phyloP scores from a whole-genome alignment of 108 stramenopile species.

The Fistulifera pelliculosa region DNA sequence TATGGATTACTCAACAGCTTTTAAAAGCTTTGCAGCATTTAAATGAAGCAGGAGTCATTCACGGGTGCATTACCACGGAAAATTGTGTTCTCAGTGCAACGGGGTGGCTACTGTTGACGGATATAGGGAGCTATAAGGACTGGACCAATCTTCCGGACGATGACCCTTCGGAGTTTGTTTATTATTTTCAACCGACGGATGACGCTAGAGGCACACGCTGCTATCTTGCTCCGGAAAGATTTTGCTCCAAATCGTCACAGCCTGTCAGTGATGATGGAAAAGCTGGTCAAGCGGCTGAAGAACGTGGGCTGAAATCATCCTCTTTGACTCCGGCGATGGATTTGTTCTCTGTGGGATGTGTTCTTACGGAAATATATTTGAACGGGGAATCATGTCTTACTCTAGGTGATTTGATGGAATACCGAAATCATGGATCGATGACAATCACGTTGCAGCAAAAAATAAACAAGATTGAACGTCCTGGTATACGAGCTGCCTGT shows the following conservation, averaged over 20 bases:
- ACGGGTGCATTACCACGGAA: constrained; percentile 93
- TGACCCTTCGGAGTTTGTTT: constrained; percentile 88
- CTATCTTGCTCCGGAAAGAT: constrained; percentile 95
- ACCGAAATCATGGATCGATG: constrained; percentile 34
- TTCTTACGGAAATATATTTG: constrained; percentile 87
- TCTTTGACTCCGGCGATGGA: constrained; percentile 87
- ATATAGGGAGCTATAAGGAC: constrained; percentile 88
- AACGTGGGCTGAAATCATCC: background rate
- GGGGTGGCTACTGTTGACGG: constrained; percentile 86
- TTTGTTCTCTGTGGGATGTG: constrained; percentile 94
- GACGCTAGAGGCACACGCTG: constrained; percentile 73
- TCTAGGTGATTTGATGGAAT: constrained; percentile 86
- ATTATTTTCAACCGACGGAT: constrained; percentile 75
- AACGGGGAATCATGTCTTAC: constrained; percentile 91
- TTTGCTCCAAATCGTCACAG: constrained; percentile 20
- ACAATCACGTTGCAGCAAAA: constrained; percentile 58
- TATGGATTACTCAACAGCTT: constrained; percentile 90
- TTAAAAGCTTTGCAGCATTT: constrained; percentile 74
- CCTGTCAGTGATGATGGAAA: background rate
- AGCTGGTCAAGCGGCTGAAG: background rate
- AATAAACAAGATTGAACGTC: constrained; percentile 79
- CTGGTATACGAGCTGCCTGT: constrained; percentile 70
- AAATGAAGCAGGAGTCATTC: constrained; percentile 70
- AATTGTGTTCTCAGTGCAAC: constrained; percentile 89
- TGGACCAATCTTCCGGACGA: constrained; percentile 86